Conservation (phyloP, 2,329 filamentous ascomycete genomes). For the Venturia carpophila region DNA sequence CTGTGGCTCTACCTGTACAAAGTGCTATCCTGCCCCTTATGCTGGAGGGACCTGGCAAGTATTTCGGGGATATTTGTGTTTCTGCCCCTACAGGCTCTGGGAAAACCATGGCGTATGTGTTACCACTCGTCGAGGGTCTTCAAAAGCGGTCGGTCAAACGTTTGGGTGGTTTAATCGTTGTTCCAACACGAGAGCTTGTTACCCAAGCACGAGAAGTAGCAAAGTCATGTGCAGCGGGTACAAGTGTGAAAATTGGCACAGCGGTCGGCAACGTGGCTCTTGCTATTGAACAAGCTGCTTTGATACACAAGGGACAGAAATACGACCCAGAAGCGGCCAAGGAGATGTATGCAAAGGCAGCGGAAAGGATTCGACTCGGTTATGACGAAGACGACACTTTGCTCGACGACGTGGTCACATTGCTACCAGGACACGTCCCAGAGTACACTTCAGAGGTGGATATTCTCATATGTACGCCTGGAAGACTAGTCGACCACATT, state of each 20-base stretch:
- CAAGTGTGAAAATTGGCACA: conserved; percentile 68
- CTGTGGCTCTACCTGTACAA: conserved; percentile 70
- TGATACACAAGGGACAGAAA: conserved; percentile 49
- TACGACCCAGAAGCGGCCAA: conserved; percentile 60
- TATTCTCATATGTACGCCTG: conserved; percentile 84
- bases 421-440: conserved; percentile 56
- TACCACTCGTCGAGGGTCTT: conserved; percentile 75
- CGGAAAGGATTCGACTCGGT: conserved; percentile 27
- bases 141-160: conserved; percentile 56
- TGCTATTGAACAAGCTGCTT: conserved; percentile 51
- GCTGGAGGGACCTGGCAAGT: conserved; percentile 53
- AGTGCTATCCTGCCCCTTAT: conserved; percentile 73
- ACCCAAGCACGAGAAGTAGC: conserved; percentile 74
- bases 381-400: conserved; percentile 32
- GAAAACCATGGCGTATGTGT: conserved; percentile 84
- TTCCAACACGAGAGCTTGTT: conserved; percentile 86
- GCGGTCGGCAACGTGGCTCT: conserved; percentile 76
- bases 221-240: conserved; percentile 64
- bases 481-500: conserved; percentile 84
- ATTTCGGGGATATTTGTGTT: conserved; percentile 73
- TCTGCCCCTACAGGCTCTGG: conserved; percentile 92
- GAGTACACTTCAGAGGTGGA: conserved; percentile 67
- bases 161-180: conserved; percentile 72
- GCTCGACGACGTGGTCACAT: conserved; percentile 31
- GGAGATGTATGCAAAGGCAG: conserved; percentile 36